These are phyloP conservation scores for Fusarium nygamai DNA, from an alignment of 2,329 filamentous ascomycete species.

Conservation along the genomic window DNA sequence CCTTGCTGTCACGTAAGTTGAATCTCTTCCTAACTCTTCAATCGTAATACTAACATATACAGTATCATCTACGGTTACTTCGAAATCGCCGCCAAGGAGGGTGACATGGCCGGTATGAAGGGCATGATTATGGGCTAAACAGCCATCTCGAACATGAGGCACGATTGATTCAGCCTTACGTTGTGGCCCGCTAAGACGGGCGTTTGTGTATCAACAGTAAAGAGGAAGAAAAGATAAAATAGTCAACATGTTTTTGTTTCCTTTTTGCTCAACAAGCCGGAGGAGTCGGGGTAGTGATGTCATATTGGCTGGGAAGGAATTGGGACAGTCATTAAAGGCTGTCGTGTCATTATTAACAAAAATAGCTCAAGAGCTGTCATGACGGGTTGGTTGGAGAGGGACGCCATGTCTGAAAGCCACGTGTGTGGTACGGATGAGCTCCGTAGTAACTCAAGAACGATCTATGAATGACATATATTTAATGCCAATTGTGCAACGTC, in stretches of 20 bases:
- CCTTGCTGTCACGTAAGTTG: constrained; percentile 94
- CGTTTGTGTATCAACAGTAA: constrained; percentile 44
- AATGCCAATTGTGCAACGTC: constrained; percentile 19
- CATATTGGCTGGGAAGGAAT: constrained; percentile 38
- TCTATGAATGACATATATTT: constrained; percentile 44
- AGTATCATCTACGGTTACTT: constrained; percentile 99
- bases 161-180: constrained; percentile 35
- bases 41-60: constrained; percentile 46
- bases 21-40: constrained; percentile 38
- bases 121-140: constrained; percentile 76
- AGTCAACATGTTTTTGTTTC: constrained; percentile 44
- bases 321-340: constrained; percentile 37
- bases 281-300: constrained; percentile 42
- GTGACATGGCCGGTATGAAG: constrained; percentile 87
- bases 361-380: constrained; percentile 36
- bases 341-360: constrained; percentile 38
- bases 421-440: constrained; percentile 16
- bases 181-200: constrained; percentile 29
- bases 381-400: constrained; percentile 26
- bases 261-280: constrained; percentile 35
- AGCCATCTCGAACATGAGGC: constrained; percentile 23
- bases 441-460: constrained; percentile 39
- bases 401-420: constrained; percentile 17
- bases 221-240: constrained; percentile 44
- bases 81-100: constrained; percentile 98